Conservation (phyloP, 768 basidiomycete species). For the Postia placenta region DNA sequence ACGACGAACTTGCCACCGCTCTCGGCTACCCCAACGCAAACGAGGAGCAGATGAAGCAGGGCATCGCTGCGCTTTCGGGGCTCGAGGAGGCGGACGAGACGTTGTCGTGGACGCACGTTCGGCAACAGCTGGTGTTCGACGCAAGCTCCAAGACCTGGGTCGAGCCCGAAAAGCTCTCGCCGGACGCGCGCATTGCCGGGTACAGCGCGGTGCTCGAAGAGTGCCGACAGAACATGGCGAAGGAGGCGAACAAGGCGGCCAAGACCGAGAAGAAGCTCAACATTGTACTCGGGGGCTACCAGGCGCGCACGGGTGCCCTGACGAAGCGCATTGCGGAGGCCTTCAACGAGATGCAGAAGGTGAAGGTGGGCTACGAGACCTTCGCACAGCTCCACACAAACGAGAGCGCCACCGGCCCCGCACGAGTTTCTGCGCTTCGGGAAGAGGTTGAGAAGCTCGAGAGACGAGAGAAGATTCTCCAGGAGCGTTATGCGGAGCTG, state of each 20-base stretch:
- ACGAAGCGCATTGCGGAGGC: conserved; percentile 56
- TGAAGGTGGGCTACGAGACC: conserved; percentile 69
- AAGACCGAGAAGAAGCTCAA: conserved; percentile 91
- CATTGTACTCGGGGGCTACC: conserved; percentile 88
- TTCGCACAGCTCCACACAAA: conserved; percentile 67
- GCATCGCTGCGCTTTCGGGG: conserved; percentile 57
- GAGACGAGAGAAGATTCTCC: conserved; percentile 68
- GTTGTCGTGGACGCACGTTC: conserved; percentile 67
- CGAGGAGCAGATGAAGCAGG: conserved; percentile 72
- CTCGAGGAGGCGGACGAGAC: conserved; percentile 56
- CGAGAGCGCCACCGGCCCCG: conserved; percentile 74
- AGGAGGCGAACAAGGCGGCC: conserved; percentile 71
- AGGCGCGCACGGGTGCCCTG: conserved; percentile 64
- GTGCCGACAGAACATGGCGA: conserved; percentile 64
- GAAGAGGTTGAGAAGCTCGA: conserved; percentile 85
- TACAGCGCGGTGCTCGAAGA: conserved; percentile 55
- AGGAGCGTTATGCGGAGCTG: conserved; percentile 81
- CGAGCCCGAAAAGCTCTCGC: conserved; percentile 50
- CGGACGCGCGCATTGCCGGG: conserved; percentile 57
- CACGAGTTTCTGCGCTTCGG: conserved; percentile 68
- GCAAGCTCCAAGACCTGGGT: conserved; percentile 56
- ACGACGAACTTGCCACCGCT: conserved; percentile 70
- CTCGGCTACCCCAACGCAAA: conserved; percentile 85
- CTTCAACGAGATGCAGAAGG: conserved; percentile 65
- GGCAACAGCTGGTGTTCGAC: conserved; percentile 61